A percentile compares a stretch with the other conserved stretches of the same genome.
phyloP scores from a whole-genome alignment of 108 stramenopile genomes.

The Nitzschia sp. region DNA sequence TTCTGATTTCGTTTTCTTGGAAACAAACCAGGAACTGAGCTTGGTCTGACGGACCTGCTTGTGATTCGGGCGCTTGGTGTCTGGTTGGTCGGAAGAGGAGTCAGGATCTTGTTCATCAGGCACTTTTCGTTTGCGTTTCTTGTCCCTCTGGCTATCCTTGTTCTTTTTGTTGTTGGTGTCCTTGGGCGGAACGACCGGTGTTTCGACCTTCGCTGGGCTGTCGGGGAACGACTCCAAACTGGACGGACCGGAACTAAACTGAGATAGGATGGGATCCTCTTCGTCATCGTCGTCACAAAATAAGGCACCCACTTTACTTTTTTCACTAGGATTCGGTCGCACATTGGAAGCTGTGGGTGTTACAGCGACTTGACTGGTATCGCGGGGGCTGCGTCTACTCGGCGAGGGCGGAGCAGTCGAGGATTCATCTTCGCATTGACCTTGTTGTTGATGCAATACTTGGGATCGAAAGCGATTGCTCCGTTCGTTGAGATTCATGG shows the following conservation, averaged over 20 bases:
- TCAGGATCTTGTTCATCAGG: background rate
- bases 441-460: slow-evolving; percentile 14
- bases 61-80: background rate
- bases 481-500: slow-evolving; percentile 25
- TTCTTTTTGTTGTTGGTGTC: background rate
- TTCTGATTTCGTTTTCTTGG: background rate
- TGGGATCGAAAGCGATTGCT: slow-evolving; percentile 30
- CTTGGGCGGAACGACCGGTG: background rate
- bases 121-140: slow-evolving; percentile 16
- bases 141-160: background rate
- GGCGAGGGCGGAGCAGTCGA: background rate
- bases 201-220: background rate
- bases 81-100: background rate
- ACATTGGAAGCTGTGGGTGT: slow-evolving; percentile 20
- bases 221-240: slow-evolving; percentile 36
- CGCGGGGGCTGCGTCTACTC: background rate
- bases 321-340: background rate
- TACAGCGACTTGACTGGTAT: slow-evolving; percentile 19
- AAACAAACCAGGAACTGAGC: slow-evolving; percentile 26
- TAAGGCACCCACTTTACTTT: background rate
- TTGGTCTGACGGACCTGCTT: slow-evolving; percentile 21
- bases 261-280: slow-evolving; percentile 32
- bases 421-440: background rate
- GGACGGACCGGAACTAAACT: slow-evolving; percentile 30
- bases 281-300: background rate